Evolutionary conservation across 257 asterid species (phyloP), one percentile per base, ranked within the genome.

Genomic region (Euphrasia confusa): DNA sequence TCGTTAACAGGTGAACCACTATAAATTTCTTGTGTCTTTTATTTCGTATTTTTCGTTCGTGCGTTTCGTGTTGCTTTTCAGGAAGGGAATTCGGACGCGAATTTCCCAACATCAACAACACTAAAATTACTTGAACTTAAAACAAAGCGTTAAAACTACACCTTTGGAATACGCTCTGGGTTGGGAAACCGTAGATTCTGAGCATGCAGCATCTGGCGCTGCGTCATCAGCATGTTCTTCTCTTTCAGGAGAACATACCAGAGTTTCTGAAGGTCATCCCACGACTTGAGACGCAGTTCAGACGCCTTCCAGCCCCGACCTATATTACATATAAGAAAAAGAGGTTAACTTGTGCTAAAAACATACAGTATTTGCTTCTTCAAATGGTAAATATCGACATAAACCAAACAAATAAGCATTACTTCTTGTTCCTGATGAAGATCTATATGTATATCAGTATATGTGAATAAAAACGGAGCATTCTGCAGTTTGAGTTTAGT

Each of bases 251-350:
- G 90, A 63, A 92, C 95, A 74, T 76, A 83, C 97, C 97, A 92
- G 9, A 92, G 87, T 83, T 89, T 90, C 56, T 89, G 80, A 68
- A 92, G 95, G 77, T 92, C 97, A 75, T 92, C 97, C 99, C 99
- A 92, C 15, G 97, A 89, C 84, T 89, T 89, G 62, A 92, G 89
- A 69, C 96, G 96, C 71, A 92, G 82, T 71, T 92, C 97, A 70
- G 88, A 64, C 68, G 99, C 97, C 80, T 92, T 92, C 97, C 97
- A 92, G 63, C 99, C 64, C 75, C 96, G 78, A 75, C 97, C 97
- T 92, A 59, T 58, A 78, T 57, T 58, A 44, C 40, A 59, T 50
- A 64, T 54, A 4, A 13, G 5, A 60, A 52, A 37, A 62, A 70
- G 10, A 37, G 42, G 42, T 37, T 37, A 37, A 37, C 27, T 63